Evolutionary conservation across 805 yeast species (phyloP).

Genomic region (Sungouiozyma intestinalis): DNA sequence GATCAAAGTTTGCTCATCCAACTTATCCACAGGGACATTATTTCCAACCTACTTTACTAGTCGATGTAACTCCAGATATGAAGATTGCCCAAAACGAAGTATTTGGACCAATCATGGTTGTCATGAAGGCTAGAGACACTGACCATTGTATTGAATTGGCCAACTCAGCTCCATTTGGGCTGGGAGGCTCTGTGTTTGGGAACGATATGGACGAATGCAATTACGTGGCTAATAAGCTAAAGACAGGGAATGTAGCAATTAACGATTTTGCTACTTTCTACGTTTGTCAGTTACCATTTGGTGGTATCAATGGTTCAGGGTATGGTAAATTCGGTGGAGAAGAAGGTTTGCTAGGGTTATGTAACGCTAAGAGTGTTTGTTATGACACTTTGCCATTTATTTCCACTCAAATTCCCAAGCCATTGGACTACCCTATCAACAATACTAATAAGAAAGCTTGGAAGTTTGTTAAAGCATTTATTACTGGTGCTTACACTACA

Average conservation of each 20-base stretch:
- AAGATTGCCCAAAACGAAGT: slow-evolving; percentile 80
- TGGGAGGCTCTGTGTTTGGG: slow-evolving; percentile 89
- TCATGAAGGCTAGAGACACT: slow-evolving; percentile 59
- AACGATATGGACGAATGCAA: slow-evolving; percentile 45
- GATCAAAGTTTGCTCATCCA: slow-evolving; percentile 72
- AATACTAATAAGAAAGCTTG: slow-evolving; percentile 69
- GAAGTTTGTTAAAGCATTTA: slow-evolving; percentile 74
- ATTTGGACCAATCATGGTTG: slow-evolving; percentile 82
- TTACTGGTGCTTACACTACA: slow-evolving; percentile 72
- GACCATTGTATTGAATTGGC: slow-evolving; percentile 68
- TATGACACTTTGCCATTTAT: slow-evolving; percentile 72
- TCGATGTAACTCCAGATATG: slow-evolving; percentile 71
- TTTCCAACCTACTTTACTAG: slow-evolving; percentile 80
- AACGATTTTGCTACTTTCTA: slow-evolving; percentile 96
- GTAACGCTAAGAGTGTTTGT: slow-evolving; percentile 79
- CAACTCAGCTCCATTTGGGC: slow-evolving; percentile 77
- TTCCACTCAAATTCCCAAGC: slow-evolving; percentile 75
- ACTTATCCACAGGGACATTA: slow-evolving; percentile 93
- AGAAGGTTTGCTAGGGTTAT: slow-evolving; percentile 87
- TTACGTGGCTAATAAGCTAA: slow-evolving; percentile 50
- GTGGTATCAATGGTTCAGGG: slow-evolving; percentile 88
- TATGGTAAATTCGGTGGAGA: slow-evolving; percentile 98
- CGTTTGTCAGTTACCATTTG: slow-evolving; percentile 94
- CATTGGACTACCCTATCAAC: slow-evolving; percentile 83
- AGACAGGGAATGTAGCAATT: slow-evolving; percentile 88